These are phyloP conservation scores for Limnanthes douglasii DNA, from an alignment of 345 rosid species.

Conservation along the genomic window DNA sequence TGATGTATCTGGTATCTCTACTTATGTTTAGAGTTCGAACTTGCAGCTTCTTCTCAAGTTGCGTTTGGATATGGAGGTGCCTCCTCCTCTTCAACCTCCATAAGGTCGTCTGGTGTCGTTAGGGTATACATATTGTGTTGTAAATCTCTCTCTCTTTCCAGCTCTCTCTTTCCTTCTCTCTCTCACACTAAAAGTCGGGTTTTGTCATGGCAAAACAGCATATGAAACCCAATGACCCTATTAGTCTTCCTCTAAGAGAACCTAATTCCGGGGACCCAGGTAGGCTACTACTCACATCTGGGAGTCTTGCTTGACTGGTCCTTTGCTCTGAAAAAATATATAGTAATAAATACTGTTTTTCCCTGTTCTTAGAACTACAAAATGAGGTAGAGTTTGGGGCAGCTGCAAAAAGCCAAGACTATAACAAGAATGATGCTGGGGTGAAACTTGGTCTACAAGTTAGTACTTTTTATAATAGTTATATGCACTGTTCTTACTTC, in stretches of 20 bases:
- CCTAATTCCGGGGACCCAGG: constrained; percentile 60
- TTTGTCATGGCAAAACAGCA: constrained; percentile 26
- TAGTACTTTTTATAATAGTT: constrained; percentile 7
- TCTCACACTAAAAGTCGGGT: constrained; percentile 1
- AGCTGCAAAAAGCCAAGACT: constrained; percentile 18
- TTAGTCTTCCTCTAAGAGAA: constrained; percentile 37
- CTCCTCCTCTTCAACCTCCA: constrained; percentile 16
- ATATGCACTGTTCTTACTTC: background rate
- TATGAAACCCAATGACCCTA: constrained; percentile 28
- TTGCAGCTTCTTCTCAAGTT: constrained; percentile 33
- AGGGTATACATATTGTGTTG: constrained; percentile 9
- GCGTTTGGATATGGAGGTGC: constrained; percentile 35
- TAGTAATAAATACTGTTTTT: background rate
- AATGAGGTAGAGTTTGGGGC: constrained; percentile 44
- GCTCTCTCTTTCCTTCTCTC: too few species aligned
- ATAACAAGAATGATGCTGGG: constrained; percentile 35
- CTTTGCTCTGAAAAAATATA: background rate
- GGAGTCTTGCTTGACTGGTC: background rate
- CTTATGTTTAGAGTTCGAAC: constrained; percentile 8
- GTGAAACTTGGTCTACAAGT: constrained; percentile 41
- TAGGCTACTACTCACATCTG: constrained; percentile 6
- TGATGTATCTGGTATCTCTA: background rate
- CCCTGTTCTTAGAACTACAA: constrained; percentile 27
- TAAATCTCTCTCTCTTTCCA: constrained; percentile 3
- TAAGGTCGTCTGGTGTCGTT: constrained; percentile 20